Evolutionary conservation across 805 yeast species (phyloP).

Genomic region (Saccharomycopsis babjevae): DNA sequence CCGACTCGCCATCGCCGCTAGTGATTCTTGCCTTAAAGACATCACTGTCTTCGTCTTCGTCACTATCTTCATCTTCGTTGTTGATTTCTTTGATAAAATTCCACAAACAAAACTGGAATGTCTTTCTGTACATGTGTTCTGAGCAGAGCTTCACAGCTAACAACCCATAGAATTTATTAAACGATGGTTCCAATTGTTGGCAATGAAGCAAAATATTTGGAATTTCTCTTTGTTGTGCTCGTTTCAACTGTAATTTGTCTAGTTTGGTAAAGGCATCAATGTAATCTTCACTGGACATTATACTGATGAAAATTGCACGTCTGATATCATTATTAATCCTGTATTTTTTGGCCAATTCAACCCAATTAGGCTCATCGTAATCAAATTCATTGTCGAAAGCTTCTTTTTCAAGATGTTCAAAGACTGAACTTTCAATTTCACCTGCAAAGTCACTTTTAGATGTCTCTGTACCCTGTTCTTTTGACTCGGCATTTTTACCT

Average conservation of each 20-base stretch:
- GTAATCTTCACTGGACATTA: conserved; percentile 92
- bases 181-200: conserved; percentile 67
- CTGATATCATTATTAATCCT: conserved; percentile 94
- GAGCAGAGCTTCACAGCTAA: conserved; percentile 71
- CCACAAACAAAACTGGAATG: conserved; percentile 87
- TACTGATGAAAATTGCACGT: conserved; percentile 84
- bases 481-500: conserved; percentile 31
- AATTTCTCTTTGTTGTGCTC: conserved; percentile 75
- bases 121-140: conserved; percentile 62
- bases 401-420: conserved; percentile 28
- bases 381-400: conserved; percentile 51
- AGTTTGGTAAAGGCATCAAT: conserved; percentile 77
- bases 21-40: conserved; percentile 21
- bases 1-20: conserved; percentile 32
- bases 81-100: conserved; percentile 61
- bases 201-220: conserved; percentile 83
- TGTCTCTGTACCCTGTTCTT: conserved; percentile 13
- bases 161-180: conserved; percentile 83
- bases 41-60: conserved; percentile 22
- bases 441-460: conserved; percentile 20
- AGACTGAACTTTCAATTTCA: neutral
- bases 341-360: conserved; percentile 72
- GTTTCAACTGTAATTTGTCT: conserved; percentile 69
- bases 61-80: conserved; percentile 33
- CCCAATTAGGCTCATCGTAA: conserved; percentile 75